Base-by-base conservation (phyloP, 768 basidiomycete species). In the Russula compacta region DNA sequence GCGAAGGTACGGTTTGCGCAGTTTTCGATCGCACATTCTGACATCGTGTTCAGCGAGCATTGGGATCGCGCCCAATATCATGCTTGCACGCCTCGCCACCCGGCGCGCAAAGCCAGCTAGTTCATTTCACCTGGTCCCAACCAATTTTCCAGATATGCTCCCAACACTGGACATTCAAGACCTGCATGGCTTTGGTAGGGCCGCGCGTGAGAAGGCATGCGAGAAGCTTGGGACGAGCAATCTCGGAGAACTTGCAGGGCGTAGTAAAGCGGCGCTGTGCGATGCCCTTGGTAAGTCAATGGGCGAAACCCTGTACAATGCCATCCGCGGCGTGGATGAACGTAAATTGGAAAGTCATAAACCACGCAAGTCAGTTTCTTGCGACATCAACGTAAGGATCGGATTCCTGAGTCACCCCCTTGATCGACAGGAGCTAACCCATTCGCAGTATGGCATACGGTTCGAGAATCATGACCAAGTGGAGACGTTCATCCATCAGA, bases 11-110 rank as follows among this genome's bases (percentile, higher is more conserved):
- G 75, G 65, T 21, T 11, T 35, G 11, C 52, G 33, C 36, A 10
- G 33, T 48, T 39, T 53, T n/a, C 42, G 42, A 58, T 67, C 40
- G 14, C 21, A 33, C 12, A 40, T 44, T 19, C 24, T 46, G 35
- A 62, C 47, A 43, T 38, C 58, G 8, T 44, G 46, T 36, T 46
- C 55, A 95, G 94, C 93, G 6, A 94, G 91, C 71, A 89, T 98
- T 51, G 97, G 97, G 11, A 87, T 97, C 53, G 81, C 91, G 0
- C 83, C 91, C 64, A 99, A 98, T 73, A 88, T 95, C 66, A 83
- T 95, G 49, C 83, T 99, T 6, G 92, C 95, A 0, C 89, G 94
- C 17, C 78, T 99, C 7, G 97, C 97, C 2, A 95, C 93, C 0
- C 83, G 90, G 8, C 79, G 78, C 6, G 97, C 97, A 6, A 99